phyloP scores from a whole-genome alignment of 2,329 filamentous ascomycete genomes.

The Bimuria novae-zelandiae region DNA sequence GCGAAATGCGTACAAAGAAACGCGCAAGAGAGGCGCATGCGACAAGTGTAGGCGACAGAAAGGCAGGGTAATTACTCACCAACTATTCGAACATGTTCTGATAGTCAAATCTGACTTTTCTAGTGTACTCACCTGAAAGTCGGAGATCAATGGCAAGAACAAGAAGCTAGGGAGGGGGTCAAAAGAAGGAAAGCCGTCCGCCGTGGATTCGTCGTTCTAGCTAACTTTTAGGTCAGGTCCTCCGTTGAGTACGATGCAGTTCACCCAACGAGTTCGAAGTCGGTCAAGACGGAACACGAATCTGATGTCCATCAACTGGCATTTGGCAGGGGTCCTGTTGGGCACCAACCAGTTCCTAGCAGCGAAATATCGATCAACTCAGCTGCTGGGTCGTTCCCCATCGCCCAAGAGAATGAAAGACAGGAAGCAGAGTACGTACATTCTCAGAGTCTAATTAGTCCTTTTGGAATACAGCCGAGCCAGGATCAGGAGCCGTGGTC shows the following conservation, averaged over 20 bases:
- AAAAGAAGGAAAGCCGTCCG: constrained; percentile 3
- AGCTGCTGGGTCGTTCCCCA: background rate
- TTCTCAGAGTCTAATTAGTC: background rate
- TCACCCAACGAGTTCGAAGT: background rate
- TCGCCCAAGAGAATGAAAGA: background rate
- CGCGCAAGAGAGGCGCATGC: constrained; percentile 34
- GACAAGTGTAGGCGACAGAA: constrained; percentile 31
- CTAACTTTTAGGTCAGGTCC: background rate
- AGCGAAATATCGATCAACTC: background rate
- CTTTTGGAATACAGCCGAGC: background rate
- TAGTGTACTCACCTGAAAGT: constrained; percentile 21
- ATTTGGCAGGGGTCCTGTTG: background rate
- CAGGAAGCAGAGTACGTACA: constrained; percentile 11
- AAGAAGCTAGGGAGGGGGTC: background rate
- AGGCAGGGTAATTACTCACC: constrained; percentile 25
- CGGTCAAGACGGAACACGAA: constrained; percentile 6
- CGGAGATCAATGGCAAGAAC: background rate
- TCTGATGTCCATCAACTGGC: constrained; percentile 4
- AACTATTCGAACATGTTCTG: too few relatives aligned
- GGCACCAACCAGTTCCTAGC: background rate
- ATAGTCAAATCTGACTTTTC: background rate
- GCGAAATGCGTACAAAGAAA: constrained; percentile 29
- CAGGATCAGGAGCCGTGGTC: constrained; percentile 8
- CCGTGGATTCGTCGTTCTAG: background rate
- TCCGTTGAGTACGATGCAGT: background rate